phyloP scores from a whole-genome alignment of 305 asterid genomes.

The Fraxinus angustifolia region DNA sequence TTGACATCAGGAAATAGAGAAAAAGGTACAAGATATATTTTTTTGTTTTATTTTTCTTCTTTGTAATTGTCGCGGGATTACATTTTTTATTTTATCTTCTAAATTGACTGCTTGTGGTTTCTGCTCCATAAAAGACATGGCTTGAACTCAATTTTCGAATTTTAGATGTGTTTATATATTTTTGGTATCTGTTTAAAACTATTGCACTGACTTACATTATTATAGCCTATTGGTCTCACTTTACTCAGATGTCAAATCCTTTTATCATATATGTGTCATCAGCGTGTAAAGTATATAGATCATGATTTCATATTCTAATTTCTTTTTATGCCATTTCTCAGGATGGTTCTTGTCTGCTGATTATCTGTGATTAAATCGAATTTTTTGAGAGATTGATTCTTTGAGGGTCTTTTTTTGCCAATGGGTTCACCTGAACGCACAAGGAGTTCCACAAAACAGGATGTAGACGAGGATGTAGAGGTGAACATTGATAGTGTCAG shows the following conservation, averaged over 20 bases:
- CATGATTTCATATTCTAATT: not conserved
- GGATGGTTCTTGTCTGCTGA: constrained; percentile 32
- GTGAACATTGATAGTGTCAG: constrained; percentile 58
- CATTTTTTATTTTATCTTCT: not conserved
- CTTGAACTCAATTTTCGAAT: not conserved
- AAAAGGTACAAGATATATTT: not conserved
- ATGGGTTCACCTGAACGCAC: constrained; percentile 72
- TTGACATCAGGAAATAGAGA: not conserved
- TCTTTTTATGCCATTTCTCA: constrained; percentile 7
- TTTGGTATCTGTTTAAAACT: not conserved
- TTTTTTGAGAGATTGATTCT: constrained; percentile 16
- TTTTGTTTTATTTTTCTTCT: not conserved
- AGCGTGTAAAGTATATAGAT: not conserved
- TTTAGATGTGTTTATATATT: not conserved
- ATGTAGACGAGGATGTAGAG: constrained; percentile 58
- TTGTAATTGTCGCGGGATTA: not conserved
- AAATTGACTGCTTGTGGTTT: not conserved
- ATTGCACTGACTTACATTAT: not conserved
- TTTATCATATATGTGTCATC: not conserved
- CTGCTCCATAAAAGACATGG: not conserved
- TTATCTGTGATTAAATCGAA: constrained; percentile 11
- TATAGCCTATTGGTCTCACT: not conserved
- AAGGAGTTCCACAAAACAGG: constrained; percentile 48
- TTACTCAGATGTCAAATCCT: not conserved
- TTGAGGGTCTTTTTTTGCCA: constrained; percentile 32